These are phyloP conservation scores for Eucommia ulmoides DNA, from an alignment of 257 asterid genomes.

Conservation along the genomic window DNA sequence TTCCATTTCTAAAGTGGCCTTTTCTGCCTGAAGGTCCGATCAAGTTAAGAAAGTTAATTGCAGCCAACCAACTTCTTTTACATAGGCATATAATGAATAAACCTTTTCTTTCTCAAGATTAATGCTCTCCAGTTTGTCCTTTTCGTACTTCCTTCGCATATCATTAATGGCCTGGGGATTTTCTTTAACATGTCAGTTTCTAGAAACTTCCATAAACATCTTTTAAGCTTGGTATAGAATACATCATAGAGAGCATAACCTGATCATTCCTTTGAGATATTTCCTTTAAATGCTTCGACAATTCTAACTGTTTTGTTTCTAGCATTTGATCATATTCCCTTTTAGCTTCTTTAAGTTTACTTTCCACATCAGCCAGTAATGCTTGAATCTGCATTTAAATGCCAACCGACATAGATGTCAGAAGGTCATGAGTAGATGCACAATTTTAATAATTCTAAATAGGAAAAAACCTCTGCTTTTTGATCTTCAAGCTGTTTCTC, in stretches of 20 bases:
- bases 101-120: constrained; percentile 87
- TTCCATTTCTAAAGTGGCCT: constrained; percentile 50
- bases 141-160: constrained; percentile 72
- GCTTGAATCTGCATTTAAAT: constrained; percentile 41
- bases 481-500: constrained; percentile 58
- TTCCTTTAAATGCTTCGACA: constrained; percentile 93
- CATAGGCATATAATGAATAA: constrained; percentile 10
- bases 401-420: constrained; percentile 11
- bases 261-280: constrained; percentile 90
- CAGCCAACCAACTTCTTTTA: background rate
- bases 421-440: constrained; percentile 7
- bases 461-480: constrained; percentile 48
- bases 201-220: background rate
- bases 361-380: constrained; percentile 56
- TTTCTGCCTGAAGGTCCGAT: constrained; percentile 50
- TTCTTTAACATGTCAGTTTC: constrained; percentile 15
- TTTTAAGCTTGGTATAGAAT: constrained; percentile 2
- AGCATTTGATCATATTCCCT: constrained; percentile 78
- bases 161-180: constrained; percentile 78
- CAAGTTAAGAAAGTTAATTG: constrained; percentile 5
- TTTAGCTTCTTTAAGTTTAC: constrained; percentile 73
- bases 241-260: constrained; percentile 27
- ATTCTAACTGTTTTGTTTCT: constrained; percentile 77
- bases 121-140: constrained; percentile 68
- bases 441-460: background rate